Conservation (phyloP, 257 asterid species). For the Solanum peruvianum region DNA sequence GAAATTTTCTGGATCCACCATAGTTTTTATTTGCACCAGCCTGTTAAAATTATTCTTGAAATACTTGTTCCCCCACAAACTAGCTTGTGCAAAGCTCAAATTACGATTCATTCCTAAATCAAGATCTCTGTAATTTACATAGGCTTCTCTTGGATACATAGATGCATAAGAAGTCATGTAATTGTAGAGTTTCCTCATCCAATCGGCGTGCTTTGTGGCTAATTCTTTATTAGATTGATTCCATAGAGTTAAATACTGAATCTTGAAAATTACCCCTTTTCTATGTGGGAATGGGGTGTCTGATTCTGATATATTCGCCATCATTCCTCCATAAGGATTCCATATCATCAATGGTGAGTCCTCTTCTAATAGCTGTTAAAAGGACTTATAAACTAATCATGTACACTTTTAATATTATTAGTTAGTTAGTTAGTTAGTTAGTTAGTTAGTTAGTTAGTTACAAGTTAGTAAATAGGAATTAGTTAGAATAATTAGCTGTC, state of each 20-base stretch:
- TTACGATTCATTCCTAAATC: background rate
- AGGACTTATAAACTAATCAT: too few relatives aligned
- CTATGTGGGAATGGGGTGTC: background rate
- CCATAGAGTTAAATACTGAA: background rate
- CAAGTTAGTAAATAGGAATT: too few relatives aligned
- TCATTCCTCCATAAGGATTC: conserved; percentile 4
- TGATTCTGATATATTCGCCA: conserved; percentile 1
- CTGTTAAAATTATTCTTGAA: background rate
- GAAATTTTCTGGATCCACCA: background rate
- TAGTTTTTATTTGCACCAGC: background rate
- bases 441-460: too few relatives aligned
- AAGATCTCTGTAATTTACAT: conserved; percentile 6
- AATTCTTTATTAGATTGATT: background rate
- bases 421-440: too few relatives aligned
- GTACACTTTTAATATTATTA: too few relatives aligned
- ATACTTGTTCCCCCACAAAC: background rate
- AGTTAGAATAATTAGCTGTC: too few relatives aligned
- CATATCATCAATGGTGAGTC: background rate
- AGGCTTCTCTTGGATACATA: background rate
- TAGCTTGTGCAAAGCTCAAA: background rate
- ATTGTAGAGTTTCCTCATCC: background rate
- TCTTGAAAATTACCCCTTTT: background rate
- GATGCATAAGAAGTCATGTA: conserved; percentile 3
- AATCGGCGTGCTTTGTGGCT: background rate
- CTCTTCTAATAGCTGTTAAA: background rate